Evolutionary conservation across 2,329 filamentous ascomycete genomes (phyloP).

Genomic region (Alternaria novae-zelandiae): DNA sequence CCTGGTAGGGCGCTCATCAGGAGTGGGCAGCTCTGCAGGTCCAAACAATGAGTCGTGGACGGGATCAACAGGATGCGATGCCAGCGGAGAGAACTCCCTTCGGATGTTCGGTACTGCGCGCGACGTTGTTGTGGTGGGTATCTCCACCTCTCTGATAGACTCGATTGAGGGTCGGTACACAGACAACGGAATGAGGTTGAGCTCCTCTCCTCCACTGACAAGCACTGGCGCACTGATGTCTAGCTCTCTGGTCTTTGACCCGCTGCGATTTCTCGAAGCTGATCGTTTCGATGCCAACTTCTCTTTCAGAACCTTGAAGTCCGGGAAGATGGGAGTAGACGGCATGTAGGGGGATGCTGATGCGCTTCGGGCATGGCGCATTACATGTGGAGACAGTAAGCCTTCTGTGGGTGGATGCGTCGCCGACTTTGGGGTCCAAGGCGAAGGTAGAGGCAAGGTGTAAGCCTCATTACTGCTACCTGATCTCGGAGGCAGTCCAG

Average conservation of each 20-base stretch:
- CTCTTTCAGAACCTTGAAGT: slow-evolving; percentile 42
- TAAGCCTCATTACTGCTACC: slow-evolving; percentile 25
- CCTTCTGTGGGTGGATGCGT: slow-evolving; percentile 33
- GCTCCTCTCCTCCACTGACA: slow-evolving; percentile 39
- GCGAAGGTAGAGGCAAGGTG: slow-evolving; percentile 24
- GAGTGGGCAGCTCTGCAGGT: slow-evolving; percentile 15
- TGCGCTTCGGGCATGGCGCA: slow-evolving; percentile 39
- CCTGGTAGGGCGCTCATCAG: slow-evolving; percentile 15
- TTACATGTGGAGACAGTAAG: slow-evolving; percentile 30
- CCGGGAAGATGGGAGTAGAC: slow-evolving; percentile 36
- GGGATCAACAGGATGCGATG: slow-evolving; percentile 41
- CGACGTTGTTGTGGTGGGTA: slow-evolving; percentile 7
- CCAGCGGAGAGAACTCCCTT: slow-evolving; percentile 38
- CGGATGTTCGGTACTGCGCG: slow-evolving; percentile 21
- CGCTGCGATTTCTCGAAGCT: slow-evolving; percentile 29
- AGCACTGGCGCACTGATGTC: slow-evolving; percentile 43
- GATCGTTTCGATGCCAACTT: slow-evolving; percentile 38
- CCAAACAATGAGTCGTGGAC: slow-evolving; percentile 20
- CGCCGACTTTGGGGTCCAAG: slow-evolving; percentile 36
- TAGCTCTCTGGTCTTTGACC: slow-evolving; percentile 32
- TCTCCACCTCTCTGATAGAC: slow-evolving; percentile 17
- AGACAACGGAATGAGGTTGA: slow-evolving; percentile 34
- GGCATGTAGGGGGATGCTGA: slow-evolving; percentile 37
- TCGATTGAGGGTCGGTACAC: slow-evolving; percentile 40
- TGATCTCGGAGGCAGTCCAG: slow-evolving; percentile 24